A percentile compares a stretch with the other conserved stretches of the same genome.
phyloP scores from a whole-genome alignment of 768 basidiomycete genomes.

The Naganishia onofrii region DNA sequence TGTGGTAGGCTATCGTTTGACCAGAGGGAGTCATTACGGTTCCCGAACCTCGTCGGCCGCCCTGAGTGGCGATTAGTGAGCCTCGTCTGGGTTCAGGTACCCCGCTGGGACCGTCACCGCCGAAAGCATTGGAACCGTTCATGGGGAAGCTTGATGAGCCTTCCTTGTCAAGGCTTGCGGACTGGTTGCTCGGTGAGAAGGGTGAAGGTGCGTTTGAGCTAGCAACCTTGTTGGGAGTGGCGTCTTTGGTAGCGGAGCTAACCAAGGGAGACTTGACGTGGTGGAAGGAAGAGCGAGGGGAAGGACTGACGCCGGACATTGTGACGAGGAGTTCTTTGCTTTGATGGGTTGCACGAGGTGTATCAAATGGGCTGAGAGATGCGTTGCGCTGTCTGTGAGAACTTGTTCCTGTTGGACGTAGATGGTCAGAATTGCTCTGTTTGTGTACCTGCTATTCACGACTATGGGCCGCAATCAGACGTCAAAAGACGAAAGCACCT shows the following conservation, averaged over 20 bases:
- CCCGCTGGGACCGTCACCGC: background rate
- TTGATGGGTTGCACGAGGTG: conserved; percentile 24
- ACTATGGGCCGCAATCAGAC: background rate
- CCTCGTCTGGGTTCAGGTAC: conserved; percentile 3
- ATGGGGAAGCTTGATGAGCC: background rate
- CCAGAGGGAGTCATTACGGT: conserved; percentile 70
- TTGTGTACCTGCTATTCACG: background rate
- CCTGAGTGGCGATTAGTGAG: conserved; percentile 22
- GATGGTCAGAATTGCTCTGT: background rate
- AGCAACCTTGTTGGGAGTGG: background rate
- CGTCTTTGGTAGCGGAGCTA: background rate
- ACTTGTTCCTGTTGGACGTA: background rate
- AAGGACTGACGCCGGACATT: conserved; percentile 8
- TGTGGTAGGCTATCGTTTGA: conserved; percentile 78
- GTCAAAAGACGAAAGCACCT: too few relatives aligned
- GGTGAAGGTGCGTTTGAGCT: conserved; percentile 3
- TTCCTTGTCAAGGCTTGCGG: background rate
- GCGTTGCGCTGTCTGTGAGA: background rate
- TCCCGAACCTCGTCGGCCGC: conserved; percentile 54
- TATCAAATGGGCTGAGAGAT: background rate
- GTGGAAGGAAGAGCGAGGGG: conserved; percentile 9
- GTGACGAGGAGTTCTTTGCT: background rate
- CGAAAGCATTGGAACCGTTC: background rate
- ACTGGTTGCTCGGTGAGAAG: background rate
- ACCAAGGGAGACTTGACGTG: conserved; percentile 8